Evolutionary conservation across 768 basidiomycete genomes (phyloP).

Genomic region (Rhodosporidiobolus odoratus): DNA sequence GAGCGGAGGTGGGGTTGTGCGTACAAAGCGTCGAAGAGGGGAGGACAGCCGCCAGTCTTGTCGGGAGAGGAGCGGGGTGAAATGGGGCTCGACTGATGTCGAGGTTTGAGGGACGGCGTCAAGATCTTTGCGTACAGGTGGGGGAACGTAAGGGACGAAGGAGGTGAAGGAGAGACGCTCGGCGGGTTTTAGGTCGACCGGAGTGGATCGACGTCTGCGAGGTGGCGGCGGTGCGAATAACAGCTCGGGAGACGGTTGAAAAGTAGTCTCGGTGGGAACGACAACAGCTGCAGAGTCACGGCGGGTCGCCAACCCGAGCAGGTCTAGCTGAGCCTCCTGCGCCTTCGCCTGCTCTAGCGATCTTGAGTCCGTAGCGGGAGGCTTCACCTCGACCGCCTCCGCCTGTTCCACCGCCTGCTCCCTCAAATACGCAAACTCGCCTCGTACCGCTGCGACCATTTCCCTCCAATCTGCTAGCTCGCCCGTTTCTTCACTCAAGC

Average conservation of each 20-base stretch:
- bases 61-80: conserved; percentile 21
- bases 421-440: neutral
- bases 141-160: neutral
- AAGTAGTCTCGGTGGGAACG: neutral
- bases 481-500: neutral
- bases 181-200: neutral
- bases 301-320: too few species aligned
- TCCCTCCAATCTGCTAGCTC: neutral
- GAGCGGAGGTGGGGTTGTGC: conserved; percentile 11
- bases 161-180: neutral
- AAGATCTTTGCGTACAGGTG: neutral
- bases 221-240: neutral
- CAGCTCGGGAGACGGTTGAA: neutral
- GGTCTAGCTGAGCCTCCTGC: too few species aligned
- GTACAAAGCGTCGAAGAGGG: conserved; percentile 13
- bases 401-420: too few species aligned
- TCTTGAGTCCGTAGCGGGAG: too few species aligned
- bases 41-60: conserved; percentile 37
- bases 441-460: neutral
- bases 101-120: neutral
- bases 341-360: too few species aligned
- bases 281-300: too few species aligned
- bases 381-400: neutral
- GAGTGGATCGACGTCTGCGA: neutral
- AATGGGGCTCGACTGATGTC: conserved; percentile 18